phyloP scores from a whole-genome alignment of 305 asterid genomes.

The Fraxinus baroniana region DNA sequence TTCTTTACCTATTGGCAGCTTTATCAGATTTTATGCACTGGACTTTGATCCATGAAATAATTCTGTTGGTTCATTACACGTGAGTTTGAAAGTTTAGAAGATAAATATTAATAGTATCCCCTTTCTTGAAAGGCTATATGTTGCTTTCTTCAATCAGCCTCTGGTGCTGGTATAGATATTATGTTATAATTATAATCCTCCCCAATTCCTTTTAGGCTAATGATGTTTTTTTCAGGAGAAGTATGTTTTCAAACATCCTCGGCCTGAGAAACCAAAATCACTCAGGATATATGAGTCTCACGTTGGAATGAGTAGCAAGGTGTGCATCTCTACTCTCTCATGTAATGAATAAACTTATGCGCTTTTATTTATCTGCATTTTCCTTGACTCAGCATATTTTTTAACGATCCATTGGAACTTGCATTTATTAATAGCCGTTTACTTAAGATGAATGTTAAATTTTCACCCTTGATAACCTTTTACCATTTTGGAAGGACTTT shows the following conservation, averaged over 20 bases:
- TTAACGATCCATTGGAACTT: background rate
- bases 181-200: background rate
- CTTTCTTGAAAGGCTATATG: constrained; percentile 6
- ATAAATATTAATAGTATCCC: background rate
- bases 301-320: constrained; percentile 99
- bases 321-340: constrained; percentile 49
- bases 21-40: constrained; percentile 20
- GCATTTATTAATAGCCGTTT: background rate
- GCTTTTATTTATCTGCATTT: constrained; percentile 4
- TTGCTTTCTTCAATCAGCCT: background rate
- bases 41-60: constrained; percentile 1
- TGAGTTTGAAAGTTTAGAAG: constrained; percentile 16
- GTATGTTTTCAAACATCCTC: constrained; percentile 75
- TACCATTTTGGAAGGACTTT: background rate
- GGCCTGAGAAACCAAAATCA: constrained; percentile 89
- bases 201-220: constrained; percentile 20
- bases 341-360: constrained; percentile 28
- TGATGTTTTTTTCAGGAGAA: constrained; percentile 62
- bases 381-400: background rate
- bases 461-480: background rate
- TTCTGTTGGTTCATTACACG: constrained; percentile 3
- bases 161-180: constrained; percentile 10
- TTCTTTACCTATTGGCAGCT: constrained; percentile 17
- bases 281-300: constrained; percentile 88
- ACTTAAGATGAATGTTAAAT: background rate